Conservation (phyloP, 805 yeast genomes). For the Starmerella apis region DNA sequence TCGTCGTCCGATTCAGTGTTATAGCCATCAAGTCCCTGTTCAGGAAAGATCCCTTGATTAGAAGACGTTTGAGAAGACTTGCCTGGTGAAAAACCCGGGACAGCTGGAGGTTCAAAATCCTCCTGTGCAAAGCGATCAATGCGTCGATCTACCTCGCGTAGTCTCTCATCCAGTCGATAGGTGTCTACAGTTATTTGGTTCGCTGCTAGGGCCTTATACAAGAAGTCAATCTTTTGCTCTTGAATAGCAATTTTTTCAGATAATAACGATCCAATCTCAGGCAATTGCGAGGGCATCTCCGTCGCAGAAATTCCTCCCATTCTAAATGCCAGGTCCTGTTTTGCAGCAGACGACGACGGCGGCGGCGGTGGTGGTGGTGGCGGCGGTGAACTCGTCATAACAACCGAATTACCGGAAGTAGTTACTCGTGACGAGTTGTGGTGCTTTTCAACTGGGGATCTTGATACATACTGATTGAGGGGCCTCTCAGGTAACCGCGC, state of each 20-base stretch:
- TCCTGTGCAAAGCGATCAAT: conserved; percentile 16
- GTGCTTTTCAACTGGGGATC: not conserved
- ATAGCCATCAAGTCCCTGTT: not conserved
- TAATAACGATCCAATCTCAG: conserved; percentile 22
- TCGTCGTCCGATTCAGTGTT: conserved; percentile 4
- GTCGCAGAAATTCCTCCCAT: conserved; percentile 6
- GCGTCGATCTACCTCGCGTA: conserved; percentile 18
- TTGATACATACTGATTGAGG: not conserved
- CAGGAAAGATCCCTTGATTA: not conserved
- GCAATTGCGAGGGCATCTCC: conserved; percentile 6
- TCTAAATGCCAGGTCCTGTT: not conserved
- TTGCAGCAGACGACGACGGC: no score
- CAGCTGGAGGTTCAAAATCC: not conserved
- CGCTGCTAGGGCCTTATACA: conserved; percentile 6
- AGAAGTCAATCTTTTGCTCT: conserved; percentile 20
- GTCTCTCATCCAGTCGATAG: conserved; percentile 12
- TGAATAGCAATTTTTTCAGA: conserved; percentile 25
- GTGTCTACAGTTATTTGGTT: conserved; percentile 3
- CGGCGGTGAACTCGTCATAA: not conserved
- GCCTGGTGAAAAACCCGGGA: not conserved
- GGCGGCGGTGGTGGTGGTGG: no score
- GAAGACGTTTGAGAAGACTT: not conserved
- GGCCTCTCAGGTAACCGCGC: not conserved
- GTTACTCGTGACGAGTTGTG: no score
- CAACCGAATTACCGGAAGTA: not conserved